Percentiles rank a stretch among this genome's conserved stretches.
Evolutionary conservation across 257 asterid species (phyloP).

Genomic region (Linderniella brevidens): DNA sequence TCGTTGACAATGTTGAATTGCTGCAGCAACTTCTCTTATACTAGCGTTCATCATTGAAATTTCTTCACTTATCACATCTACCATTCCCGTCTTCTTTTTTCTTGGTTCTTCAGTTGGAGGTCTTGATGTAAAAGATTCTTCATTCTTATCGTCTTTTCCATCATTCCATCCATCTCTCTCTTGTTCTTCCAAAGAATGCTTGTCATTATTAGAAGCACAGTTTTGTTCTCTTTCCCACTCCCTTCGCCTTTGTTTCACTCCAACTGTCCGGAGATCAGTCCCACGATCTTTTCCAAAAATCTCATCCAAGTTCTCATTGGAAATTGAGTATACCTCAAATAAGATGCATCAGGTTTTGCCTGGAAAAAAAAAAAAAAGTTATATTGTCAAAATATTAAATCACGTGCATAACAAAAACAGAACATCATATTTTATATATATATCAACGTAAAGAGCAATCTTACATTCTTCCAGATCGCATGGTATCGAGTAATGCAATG

Average conservation of each 20-base stretch:
- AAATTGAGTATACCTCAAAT: not conserved
- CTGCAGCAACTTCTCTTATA: not conserved
- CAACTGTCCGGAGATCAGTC: not conserved
- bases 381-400: not conserved
- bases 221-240: not conserved
- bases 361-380: not conserved
- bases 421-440: no score
- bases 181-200: not conserved
- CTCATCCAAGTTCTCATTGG: not conserved
- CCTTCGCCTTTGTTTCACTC: not conserved
- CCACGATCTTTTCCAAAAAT: not conserved
- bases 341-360: not conserved
- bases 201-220: no score
- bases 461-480: no score
- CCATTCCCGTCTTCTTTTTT: not conserved
- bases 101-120: not conserved
- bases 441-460: no score
- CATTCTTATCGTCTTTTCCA: no score
- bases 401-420: not conserved
- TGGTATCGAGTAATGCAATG: no score
- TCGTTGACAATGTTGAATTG: not conserved
- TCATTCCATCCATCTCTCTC: no score
- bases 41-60: not conserved
- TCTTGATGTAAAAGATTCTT: no score
- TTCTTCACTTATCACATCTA: not conserved